A percentile compares a stretch with the other conserved stretches of the same genome.
Evolutionary conservation across 192 early-diverging fungal genomes (phyloP).

Genomic region (Coemansia sp.): DNA sequence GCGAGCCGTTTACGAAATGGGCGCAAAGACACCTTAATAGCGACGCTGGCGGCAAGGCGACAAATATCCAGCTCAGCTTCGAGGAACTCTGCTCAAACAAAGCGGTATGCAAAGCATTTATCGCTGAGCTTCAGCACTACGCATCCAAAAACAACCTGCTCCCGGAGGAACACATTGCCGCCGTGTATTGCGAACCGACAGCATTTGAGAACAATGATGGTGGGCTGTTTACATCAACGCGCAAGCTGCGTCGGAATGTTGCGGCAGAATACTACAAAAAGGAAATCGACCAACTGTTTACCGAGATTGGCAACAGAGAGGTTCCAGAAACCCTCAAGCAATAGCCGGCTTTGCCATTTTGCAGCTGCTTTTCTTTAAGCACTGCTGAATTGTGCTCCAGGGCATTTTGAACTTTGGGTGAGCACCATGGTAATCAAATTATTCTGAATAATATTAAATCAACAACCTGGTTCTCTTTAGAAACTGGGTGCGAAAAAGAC

Average conservation of each 20-base stretch:
- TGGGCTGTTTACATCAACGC: conserved; percentile 79
- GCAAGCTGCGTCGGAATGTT: conserved; percentile 71
- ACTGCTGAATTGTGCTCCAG: no score
- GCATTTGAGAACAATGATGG: conserved; percentile 67
- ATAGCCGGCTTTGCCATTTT: no score
- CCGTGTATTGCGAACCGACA: conserved; percentile 66
- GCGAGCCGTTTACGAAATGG: conserved; percentile 64
- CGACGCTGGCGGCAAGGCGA: background rate
- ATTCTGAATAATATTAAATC: no score
- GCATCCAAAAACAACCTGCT: conserved; percentile 66
- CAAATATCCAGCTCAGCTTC: conserved; percentile 8
- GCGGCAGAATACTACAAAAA: conserved; percentile 55
- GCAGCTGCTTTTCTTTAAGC: no score
- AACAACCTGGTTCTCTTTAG: no score
- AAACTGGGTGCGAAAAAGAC: no score
- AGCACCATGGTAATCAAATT: no score
- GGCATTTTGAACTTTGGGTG: no score
- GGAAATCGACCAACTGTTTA: conserved; percentile 57
- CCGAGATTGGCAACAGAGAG: conserved; percentile 58
- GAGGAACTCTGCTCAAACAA: conserved; percentile 57
- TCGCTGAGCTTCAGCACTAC: conserved; percentile 58
- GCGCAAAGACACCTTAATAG: conserved; percentile 27
- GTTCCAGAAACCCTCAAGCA: no score
- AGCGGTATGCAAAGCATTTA: conserved; percentile 60
- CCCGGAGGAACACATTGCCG: conserved; percentile 77